Conservation (phyloP, 2,329 filamentous ascomycete species). For the Trichoderma guizhouense region DNA sequence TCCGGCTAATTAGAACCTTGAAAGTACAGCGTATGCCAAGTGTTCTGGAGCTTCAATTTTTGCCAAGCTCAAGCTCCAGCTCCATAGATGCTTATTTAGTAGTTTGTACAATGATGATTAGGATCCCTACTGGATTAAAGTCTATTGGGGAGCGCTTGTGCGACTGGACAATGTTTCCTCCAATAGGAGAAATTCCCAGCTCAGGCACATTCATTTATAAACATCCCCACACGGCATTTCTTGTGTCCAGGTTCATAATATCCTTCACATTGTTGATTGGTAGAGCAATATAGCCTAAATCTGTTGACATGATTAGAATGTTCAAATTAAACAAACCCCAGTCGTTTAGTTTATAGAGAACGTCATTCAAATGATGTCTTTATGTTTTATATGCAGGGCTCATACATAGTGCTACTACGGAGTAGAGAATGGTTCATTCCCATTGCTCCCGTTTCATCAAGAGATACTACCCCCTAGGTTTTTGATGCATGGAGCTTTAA, state of each 20-base stretch:
- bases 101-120: not conserved
- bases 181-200: not conserved
- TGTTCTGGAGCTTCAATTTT: not conserved
- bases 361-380: not conserved
- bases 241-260: not conserved
- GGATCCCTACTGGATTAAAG: not conserved
- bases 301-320: not conserved
- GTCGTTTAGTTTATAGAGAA: not conserved
- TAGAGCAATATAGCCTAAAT: not conserved
- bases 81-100: not conserved
- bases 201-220: not conserved
- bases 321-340: not conserved
- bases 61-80: not conserved
- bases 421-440: not conserved
- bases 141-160: not conserved
- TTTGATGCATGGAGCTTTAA: not conserved
- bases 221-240: not conserved
- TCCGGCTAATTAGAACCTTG: not conserved
- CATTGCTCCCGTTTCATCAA: not conserved
- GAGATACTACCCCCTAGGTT: not conserved
- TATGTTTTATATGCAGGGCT: not conserved
- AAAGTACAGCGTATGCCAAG: not conserved
- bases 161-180: not conserved
- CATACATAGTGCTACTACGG: too few species aligned
- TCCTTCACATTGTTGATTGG: not conserved